A percentile compares a stretch with the other conserved stretches of the same genome.
phyloP scores from a whole-genome alignment of 805 yeast species.

The Saccharomyces kudriavzevii region DNA sequence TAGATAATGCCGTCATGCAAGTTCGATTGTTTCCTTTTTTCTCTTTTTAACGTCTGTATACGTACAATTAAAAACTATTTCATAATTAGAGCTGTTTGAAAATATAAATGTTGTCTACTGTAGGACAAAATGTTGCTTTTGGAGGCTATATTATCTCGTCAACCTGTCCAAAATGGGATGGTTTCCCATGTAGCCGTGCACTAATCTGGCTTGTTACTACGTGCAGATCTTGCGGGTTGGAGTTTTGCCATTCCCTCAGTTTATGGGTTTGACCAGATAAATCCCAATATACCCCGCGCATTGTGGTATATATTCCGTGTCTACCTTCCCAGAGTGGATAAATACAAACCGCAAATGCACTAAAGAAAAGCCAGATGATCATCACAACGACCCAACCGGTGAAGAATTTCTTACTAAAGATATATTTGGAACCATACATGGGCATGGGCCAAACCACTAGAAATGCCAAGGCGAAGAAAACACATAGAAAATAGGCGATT shows the following conservation, averaged over 20 bases:
- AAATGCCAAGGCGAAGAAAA: conserved; percentile 52
- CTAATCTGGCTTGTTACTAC: conserved; percentile 61
- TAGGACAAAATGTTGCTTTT: not conserved
- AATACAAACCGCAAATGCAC: conserved; percentile 53
- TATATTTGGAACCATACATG: conserved; percentile 73
- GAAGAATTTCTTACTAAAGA: conserved; percentile 68
- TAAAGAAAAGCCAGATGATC: conserved; percentile 71
- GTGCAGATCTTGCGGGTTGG: conserved; percentile 67
- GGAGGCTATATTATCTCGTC: not conserved
- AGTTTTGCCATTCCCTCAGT: conserved; percentile 65
- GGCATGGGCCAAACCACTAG: conserved; percentile 90
- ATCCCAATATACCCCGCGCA: conserved; percentile 83
- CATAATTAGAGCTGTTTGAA: not conserved
- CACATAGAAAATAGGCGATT: conserved; percentile 53
- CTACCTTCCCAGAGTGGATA: conserved; percentile 74
- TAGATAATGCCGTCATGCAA: too few species aligned
- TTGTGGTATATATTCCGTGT: conserved; percentile 51
- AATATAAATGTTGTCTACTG: not conserved
- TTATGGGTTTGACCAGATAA: conserved; percentile 65
- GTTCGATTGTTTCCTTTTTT: not conserved
- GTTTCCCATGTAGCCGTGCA: conserved; percentile 22
- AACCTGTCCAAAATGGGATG: not conserved
- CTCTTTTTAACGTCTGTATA: not conserved
- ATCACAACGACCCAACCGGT: conserved; percentile 85
- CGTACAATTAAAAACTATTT: not conserved